Base-by-base conservation (phyloP, 805 yeast species). In the Ogataea ganodermae region DNA sequence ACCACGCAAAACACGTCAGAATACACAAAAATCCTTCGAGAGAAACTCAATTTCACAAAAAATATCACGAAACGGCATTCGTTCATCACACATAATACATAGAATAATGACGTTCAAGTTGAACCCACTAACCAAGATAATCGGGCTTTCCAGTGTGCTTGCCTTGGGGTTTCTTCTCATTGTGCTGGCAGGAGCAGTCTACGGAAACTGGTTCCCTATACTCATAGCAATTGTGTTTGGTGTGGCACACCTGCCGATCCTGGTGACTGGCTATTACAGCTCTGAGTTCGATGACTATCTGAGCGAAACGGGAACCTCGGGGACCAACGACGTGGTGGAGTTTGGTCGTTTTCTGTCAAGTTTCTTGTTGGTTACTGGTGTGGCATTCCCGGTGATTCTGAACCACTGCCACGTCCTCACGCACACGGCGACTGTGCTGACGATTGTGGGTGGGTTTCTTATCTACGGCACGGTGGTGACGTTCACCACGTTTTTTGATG, bases 91-190 rank as follows among this genome's bases (percentile, higher is more conserved):
- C 27, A n/a, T n/a, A n/a, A n/a, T n/a, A n/a, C n/a, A n/a, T n/a
- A 21, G 3, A 21, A 13, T 20, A 17, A 57, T 61, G 65, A 51
- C 60, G 13, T 44, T 62, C 26, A 60, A 58, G 44, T 55, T 67
- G 45, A 78, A 84, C 52, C 95, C 96, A 28, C 70, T 89, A 52
- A 85, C 88, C 47, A 84, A 83, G 61, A 86, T 89, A 58, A 85
- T 89, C 35, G 84, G 85, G 13, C 79, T 89, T 16, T 80, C 94
- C 13, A 75, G 83, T 32, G 82, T 91, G 38, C 75, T 92, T 24
- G 94, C 98, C 1, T 76, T 89, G 55, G 99, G 99, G 5, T 92
- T 92, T 59, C 78, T 94, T 28, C 73, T 94, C 53, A 89, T 91
- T 36, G 87, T 92, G 21, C 73, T 94, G 27, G 89, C 96, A 38